phyloP scores from a whole-genome alignment of 2,329 filamentous ascomycete species.

The Lachnellula suecica region DNA sequence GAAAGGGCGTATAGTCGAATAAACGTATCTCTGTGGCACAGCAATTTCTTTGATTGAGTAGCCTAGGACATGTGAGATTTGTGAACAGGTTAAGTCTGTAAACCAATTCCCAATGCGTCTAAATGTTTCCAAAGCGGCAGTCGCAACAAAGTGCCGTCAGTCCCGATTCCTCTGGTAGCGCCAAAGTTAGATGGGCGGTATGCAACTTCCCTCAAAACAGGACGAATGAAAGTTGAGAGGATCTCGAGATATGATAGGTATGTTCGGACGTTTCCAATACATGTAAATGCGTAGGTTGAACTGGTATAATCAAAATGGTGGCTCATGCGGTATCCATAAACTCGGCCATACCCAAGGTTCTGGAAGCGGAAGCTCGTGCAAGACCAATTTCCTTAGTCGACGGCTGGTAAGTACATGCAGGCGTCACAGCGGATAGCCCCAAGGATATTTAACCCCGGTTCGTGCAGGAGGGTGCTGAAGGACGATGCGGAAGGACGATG shows the following conservation, averaged over 20 bases:
- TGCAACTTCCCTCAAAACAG: constrained; percentile 13
- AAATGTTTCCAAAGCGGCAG: constrained; percentile 21
- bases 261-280: constrained; percentile 7
- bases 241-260: constrained; percentile 20
- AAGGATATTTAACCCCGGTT: constrained; percentile 24
- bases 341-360: constrained; percentile 31
- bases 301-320: constrained; percentile 25
- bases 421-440: constrained; percentile 22
- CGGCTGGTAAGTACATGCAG: constrained; percentile 19
- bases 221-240: constrained; percentile 15
- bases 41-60: constrained; percentile 20
- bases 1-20: constrained; percentile 17
- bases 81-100: constrained; percentile 23
- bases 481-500: constrained; percentile 17
- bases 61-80: constrained; percentile 13
- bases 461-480: constrained; percentile 24
- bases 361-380: constrained; percentile 31
- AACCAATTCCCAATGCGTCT: constrained; percentile 9
- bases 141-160: constrained; percentile 27
- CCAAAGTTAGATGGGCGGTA: constrained; percentile 12
- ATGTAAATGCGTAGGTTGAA: constrained; percentile 20
- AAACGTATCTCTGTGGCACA: constrained; percentile 28
- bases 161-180: constrained; percentile 20
- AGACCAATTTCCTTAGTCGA: constrained; percentile 18
- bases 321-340: constrained; percentile 31